Evolutionary conservation across 2,329 filamentous ascomycete genomes (phyloP).

Genomic region (Penicillium occitanis): DNA sequence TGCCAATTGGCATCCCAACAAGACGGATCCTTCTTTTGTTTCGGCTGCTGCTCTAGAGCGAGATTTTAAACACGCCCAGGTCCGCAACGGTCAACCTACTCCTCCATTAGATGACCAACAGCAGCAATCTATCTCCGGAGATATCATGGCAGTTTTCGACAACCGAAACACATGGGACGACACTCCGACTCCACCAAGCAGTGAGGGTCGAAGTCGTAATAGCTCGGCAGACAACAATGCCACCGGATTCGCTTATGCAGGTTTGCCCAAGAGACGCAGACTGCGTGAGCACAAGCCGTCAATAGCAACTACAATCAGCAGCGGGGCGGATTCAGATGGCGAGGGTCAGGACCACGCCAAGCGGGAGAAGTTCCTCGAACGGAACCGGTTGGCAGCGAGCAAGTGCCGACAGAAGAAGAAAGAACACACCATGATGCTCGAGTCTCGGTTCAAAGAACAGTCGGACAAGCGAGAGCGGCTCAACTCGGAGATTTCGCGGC

Average conservation of each 20-base stretch:
- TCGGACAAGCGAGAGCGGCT: constrained; percentile 37
- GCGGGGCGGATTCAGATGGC: constrained; percentile 28
- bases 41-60: constrained; percentile 31
- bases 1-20: constrained; percentile 30
- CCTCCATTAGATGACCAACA: constrained; percentile 35
- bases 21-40: constrained; percentile 29
- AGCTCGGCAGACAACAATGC: constrained; percentile 16
- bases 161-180: constrained; percentile 20
- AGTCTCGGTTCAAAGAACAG: constrained; percentile 41
- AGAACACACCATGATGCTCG: constrained; percentile 54
- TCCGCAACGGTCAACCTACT: constrained; percentile 41
- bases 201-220: constrained; percentile 13
- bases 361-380: constrained; percentile 56
- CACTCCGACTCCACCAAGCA: constrained; percentile 21
- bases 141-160: constrained; percentile 12
- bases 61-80: constrained; percentile 36
- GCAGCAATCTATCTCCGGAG: constrained; percentile 17
- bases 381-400: constrained; percentile 59
- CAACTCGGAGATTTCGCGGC: constrained; percentile 33
- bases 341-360: constrained; percentile 36
- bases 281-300: constrained; percentile 23
- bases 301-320: constrained; percentile 25
- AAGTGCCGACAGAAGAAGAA: constrained; percentile 66
- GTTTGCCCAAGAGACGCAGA: constrained; percentile 26
- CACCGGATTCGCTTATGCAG: constrained; percentile 1